These are phyloP conservation scores for Ceratocystis variospora DNA, from an alignment of 2,329 filamentous ascomycete species.

Conservation along the genomic window DNA sequence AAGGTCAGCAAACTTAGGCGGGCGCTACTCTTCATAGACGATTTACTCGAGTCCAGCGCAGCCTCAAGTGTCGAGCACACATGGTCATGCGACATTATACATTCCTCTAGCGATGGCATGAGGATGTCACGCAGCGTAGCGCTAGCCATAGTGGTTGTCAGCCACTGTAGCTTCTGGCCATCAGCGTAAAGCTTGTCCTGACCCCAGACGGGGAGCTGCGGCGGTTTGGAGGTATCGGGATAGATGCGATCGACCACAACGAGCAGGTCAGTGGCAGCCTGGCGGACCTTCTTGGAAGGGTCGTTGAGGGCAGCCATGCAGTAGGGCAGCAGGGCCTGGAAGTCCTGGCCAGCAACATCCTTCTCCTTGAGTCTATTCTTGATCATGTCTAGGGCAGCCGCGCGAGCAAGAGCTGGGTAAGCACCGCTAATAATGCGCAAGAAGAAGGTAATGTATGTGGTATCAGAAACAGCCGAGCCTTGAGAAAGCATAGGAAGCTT, in stretches of 20 bases:
- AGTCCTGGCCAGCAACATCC: conserved; percentile 42
- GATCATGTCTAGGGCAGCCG: conserved; percentile 53
- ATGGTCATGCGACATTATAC: conserved; percentile 62
- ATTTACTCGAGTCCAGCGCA: conserved; percentile 31
- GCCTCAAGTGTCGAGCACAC: conserved; percentile 47
- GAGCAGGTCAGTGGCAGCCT: conserved; percentile 56
- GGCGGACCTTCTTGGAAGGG: conserved; percentile 59
- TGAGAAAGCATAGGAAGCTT: conserved; percentile 41
- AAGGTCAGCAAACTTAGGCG: conserved; percentile 55
- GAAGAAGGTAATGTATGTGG: conserved; percentile 63
- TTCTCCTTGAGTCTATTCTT: conserved; percentile 41
- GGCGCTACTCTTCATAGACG: conserved; percentile 44
- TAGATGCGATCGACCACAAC: conserved; percentile 41
- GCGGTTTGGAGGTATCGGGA: conserved; percentile 26
- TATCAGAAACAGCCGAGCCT: conserved; percentile 41
- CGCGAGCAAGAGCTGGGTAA: conserved; percentile 54
- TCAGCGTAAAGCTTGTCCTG: conserved; percentile 51
- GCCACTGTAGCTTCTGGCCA: conserved; percentile 39
- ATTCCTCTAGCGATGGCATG: conserved; percentile 71
- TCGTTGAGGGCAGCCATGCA: conserved; percentile 62
- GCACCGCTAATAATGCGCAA: conserved; percentile 59
- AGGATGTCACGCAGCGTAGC: conserved; percentile 53
- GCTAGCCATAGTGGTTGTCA: conserved; percentile 43
- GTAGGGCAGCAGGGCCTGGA: conserved; percentile 76
- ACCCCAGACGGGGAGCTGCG: conserved; percentile 41